Evolutionary conservation across 495 filamentous ascomycete genomes (phyloP), one percentile per base, ranked within the genome.

Genomic region (Xylaria grammica): DNA sequence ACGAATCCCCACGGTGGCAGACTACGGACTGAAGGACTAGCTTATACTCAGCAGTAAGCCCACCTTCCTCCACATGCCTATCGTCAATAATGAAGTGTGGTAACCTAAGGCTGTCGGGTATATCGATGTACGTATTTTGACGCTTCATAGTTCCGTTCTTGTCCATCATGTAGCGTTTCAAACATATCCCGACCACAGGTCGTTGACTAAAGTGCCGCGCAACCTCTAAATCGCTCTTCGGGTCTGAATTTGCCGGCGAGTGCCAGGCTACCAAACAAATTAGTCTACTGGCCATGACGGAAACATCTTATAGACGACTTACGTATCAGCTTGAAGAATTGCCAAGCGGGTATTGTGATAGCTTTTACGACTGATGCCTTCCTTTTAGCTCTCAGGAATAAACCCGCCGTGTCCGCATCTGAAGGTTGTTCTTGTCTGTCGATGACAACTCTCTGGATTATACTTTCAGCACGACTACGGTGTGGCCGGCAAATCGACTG

Each of bases 341-440:
- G 95, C 94, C 94, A 99, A 13, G 95, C 95, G 13, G 94, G 95
- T 83, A 99, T 96, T 73, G 94, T 87, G 15, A 97, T 90, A 71
- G 95, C 92, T 72, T 91, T 95, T 38, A 90, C 82, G 34, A 90
- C 81, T 59, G 77, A 84, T 10, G 77, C 78, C 44, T 76, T 81
- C 26, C 74, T 75, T 52, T 72, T 77, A 3, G 75, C 77, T 58
- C 73, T 75, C 49, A 77, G 72, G 10, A 77, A 68, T 20, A 82
- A 55, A 17, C 72, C 71, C 29, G 70, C 64, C 17, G 67, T 74
- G n/a, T 84, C 79, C 1, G 75, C 57, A 40, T 78, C 80, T 2
- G 72, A 53, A 0, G 57, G 69, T 34, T 68, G 67, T 42, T 69
- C 71, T 17, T 75, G 63, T 1, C 73, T 74, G 38, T 79, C 72